phyloP scores from a whole-genome alignment of 2,329 filamentous ascomycete genomes.

The Lomentospora prolificans region DNA sequence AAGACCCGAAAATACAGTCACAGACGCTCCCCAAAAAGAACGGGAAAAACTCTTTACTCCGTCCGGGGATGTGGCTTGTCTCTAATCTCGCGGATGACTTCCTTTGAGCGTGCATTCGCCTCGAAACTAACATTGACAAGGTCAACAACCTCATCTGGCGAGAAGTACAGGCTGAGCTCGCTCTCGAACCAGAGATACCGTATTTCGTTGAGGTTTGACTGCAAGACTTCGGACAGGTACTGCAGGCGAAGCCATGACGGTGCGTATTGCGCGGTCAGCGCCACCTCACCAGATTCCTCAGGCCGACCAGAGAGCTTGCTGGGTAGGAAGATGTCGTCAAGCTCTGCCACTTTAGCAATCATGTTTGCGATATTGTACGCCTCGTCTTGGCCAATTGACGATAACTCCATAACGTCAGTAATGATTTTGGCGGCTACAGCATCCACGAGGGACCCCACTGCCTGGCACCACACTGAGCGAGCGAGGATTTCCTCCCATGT shows the following conservation, averaged over 20 bases:
- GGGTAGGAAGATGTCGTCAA: constrained; percentile 51
- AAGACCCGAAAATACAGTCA: background rate
- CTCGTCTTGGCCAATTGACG: constrained; percentile 53
- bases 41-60: background rate
- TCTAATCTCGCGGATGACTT: constrained; percentile 48
- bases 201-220: constrained; percentile 57
- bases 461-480: constrained; percentile 53
- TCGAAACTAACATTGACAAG: constrained; percentile 55
- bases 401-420: constrained; percentile 50
- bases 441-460: constrained; percentile 50
- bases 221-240: constrained; percentile 53
- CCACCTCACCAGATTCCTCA: constrained; percentile 29
- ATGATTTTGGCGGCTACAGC: constrained; percentile 50
- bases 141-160: constrained; percentile 50
- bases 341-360: constrained; percentile 45
- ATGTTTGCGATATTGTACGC: constrained; percentile 51
- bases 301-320: constrained; percentile 22
- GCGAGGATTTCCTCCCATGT: constrained; percentile 50
- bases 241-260: constrained; percentile 53
- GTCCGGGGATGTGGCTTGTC: constrained; percentile 33
- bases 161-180: constrained; percentile 55
- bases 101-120: constrained; percentile 48
- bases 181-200: constrained; percentile 55
- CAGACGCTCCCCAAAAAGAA: background rate
- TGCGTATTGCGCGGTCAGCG: constrained; percentile 50